Percentiles rank a stretch among this genome's conserved stretches.
Evolutionary conservation across 805 yeast species (phyloP).

Genomic region (Candida succiphila): DNA sequence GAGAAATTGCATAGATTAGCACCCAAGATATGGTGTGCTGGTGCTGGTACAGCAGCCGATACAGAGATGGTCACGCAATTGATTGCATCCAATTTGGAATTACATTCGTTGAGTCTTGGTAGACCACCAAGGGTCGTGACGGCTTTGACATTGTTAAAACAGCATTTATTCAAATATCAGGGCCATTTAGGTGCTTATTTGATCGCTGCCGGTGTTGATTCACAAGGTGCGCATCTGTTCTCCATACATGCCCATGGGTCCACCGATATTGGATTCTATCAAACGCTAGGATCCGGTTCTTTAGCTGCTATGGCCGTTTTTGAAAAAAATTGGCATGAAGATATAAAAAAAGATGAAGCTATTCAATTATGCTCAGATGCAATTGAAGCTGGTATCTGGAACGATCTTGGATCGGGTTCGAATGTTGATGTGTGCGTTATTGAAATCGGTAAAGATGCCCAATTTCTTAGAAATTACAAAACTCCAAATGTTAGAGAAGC

Average conservation of each 20-base stretch:
- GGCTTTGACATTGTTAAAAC: slow-evolving; percentile 86
- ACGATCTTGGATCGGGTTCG: slow-evolving; percentile 97
- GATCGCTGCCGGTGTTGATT: slow-evolving; percentile 97
- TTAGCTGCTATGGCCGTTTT: slow-evolving; percentile 97
- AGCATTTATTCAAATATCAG: slow-evolving; percentile 92
- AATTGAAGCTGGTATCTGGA: slow-evolving; percentile 97
- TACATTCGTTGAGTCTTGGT: slow-evolving; percentile 75
- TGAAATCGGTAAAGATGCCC: slow-evolving; percentile 88
- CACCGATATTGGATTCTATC: slow-evolving; percentile 90
- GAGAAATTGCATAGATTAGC: slow-evolving; percentile 86
- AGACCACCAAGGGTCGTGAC: slow-evolving; percentile 91
- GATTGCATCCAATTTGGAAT: slow-evolving; percentile 81
- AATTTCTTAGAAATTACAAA: slow-evolving; percentile 72
- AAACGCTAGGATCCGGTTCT: slow-evolving; percentile 92
- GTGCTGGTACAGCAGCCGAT: slow-evolving; percentile 99
- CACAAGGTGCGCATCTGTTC: slow-evolving; percentile 89
- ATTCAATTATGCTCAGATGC: slow-evolving; percentile 84
- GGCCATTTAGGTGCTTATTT: slow-evolving; percentile 96
- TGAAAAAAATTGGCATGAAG: slow-evolving; percentile 79
- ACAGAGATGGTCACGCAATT: slow-evolving; percentile 96
- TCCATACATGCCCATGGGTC: slow-evolving; percentile 97
- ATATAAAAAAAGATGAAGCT: slow-evolving; percentile 81
- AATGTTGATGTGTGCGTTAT: slow-evolving; percentile 96
- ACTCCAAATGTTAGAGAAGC: slow-evolving; percentile 83
- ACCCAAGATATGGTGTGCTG: slow-evolving; percentile 97